Evolutionary conservation across 305 asterid species (phyloP).

Genomic region (Petunia hybrid): DNA sequence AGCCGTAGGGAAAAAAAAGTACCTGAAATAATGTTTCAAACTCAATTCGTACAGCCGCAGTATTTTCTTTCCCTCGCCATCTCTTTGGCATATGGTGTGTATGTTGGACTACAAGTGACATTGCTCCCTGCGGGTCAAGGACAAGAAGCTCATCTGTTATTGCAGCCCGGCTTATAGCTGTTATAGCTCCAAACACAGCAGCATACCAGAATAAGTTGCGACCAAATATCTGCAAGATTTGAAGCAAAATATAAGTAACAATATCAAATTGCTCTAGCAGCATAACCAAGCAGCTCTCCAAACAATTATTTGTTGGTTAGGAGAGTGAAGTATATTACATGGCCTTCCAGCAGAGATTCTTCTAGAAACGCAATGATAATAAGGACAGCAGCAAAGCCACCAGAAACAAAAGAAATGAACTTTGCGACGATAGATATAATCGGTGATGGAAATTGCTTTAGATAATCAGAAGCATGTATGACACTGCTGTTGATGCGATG

Average conservation of each 20-base stretch:
- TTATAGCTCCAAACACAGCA: conserved; percentile 96
- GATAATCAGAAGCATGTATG: conserved; percentile 77
- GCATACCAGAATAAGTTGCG: conserved; percentile 97
- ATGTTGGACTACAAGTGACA: conserved; percentile 86
- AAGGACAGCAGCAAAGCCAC: conserved; percentile 98
- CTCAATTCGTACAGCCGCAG: conserved; percentile 71
- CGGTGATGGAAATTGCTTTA: conserved; percentile 95
- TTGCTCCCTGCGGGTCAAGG: conserved; percentile 82
- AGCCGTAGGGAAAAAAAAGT: conserved; percentile 26
- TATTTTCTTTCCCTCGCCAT: conserved; percentile 97
- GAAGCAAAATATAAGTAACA: conserved; percentile 28
- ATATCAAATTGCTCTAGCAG: not conserved
- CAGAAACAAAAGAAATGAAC: conserved; percentile 95
- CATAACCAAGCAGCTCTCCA: conserved; percentile 23
- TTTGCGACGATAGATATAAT: conserved; percentile 80
- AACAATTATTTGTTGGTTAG: not conserved
- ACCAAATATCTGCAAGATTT: conserved; percentile 80
- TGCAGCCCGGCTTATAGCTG: conserved; percentile 96
- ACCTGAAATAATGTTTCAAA: conserved; percentile 98
- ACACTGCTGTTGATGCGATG: conserved; percentile 86
- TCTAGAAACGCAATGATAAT: conserved; percentile 94
- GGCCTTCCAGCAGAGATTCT: conserved; percentile 99
- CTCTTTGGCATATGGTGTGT: conserved; percentile 96
- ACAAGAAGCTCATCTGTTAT: conserved; percentile 82
- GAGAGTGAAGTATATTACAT: conserved; percentile 56